Conservation (phyloP, 352 stramenopile genomes). For the Peronospora destructor region DNA sequence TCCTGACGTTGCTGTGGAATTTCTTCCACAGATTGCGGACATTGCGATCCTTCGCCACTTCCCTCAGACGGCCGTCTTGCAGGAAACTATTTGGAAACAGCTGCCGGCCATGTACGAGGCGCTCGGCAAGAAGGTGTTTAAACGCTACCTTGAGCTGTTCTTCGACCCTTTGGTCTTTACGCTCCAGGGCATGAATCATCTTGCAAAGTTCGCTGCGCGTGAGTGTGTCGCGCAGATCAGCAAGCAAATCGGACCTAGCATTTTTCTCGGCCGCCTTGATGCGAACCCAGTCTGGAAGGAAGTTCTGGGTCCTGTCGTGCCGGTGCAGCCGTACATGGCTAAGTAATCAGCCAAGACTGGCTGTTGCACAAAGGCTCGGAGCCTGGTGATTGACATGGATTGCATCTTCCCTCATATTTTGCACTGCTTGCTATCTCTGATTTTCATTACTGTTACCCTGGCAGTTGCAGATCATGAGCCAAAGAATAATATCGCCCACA, state of each 20-base stretch:
- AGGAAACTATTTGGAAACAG: constrained; percentile 84
- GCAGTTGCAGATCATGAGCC: constrained; percentile 2
- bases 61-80: constrained; percentile 60
- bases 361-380: not conserved
- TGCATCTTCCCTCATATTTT: constrained; percentile 8
- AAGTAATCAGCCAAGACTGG: constrained; percentile 8
- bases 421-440: not conserved
- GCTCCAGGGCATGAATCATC: constrained; percentile 56
- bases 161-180: constrained; percentile 82
- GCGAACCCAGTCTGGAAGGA: constrained; percentile 58
- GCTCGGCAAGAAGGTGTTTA: constrained; percentile 79
- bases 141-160: constrained; percentile 78
- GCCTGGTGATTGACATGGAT: not conserved
- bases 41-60: constrained; percentile 73
- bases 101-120: constrained; percentile 60
- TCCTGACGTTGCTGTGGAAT: constrained; percentile 42
- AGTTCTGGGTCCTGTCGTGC: constrained; percentile 40
- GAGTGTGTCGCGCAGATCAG: constrained; percentile 73
- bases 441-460: not conserved
- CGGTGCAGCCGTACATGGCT: constrained; percentile 29
- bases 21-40: constrained; percentile 57
- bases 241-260: constrained; percentile 74
- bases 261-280: constrained; percentile 74
- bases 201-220: constrained; percentile 62
- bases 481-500: not conserved